Evolutionary conservation across 1,284 basidiomycete genomes (phyloP).

Genomic region (Anthracocystis panici-leucophaei): DNA sequence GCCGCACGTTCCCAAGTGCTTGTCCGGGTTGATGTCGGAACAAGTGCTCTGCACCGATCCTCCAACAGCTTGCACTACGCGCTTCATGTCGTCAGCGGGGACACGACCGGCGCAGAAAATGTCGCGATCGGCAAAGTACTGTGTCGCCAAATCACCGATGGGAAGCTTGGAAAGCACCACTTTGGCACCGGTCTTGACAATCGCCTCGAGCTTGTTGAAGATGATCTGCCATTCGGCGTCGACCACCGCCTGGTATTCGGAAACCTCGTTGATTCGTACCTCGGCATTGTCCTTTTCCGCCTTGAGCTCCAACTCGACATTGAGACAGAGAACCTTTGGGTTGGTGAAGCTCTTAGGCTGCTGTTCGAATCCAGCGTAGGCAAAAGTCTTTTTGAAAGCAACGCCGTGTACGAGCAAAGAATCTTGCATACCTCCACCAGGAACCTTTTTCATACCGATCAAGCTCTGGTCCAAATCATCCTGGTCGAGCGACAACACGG

Average conservation of each 20-base stretch:
- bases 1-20: conserved; percentile 93
- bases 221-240: conserved; percentile 99
- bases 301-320: conserved; percentile 98
- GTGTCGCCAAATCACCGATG: conserved; percentile 97
- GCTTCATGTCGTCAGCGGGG: conserved; percentile 86
- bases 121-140: conserved; percentile 98
- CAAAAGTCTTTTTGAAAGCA: conserved; percentile 99
- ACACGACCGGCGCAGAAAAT: conserved; percentile 99
- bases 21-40: conserved; percentile 83
- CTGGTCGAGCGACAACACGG: conserved; percentile 84
- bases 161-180: conserved; percentile 98
- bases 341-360: conserved; percentile 93
- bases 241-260: conserved; percentile 92
- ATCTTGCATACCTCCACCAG: conserved; percentile 99
- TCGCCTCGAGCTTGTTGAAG: conserved; percentile 95
- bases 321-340: conserved; percentile 91
- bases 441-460: conserved; percentile 98
- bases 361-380: conserved; percentile 98
- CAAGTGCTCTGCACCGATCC: conserved; percentile 95
- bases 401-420: conserved; percentile 88
- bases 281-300: conserved; percentile 99
- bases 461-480: conserved; percentile 93
- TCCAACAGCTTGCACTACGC: conserved; percentile 95
- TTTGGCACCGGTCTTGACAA: conserved; percentile 95
- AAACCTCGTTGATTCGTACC: conserved; percentile 92